Percentiles rank a stretch among this genome's conserved stretches.
phyloP scores from a whole-genome alignment of 1,139 yeast genomes.

The Zhuliangozyma blackwelliae region DNA sequence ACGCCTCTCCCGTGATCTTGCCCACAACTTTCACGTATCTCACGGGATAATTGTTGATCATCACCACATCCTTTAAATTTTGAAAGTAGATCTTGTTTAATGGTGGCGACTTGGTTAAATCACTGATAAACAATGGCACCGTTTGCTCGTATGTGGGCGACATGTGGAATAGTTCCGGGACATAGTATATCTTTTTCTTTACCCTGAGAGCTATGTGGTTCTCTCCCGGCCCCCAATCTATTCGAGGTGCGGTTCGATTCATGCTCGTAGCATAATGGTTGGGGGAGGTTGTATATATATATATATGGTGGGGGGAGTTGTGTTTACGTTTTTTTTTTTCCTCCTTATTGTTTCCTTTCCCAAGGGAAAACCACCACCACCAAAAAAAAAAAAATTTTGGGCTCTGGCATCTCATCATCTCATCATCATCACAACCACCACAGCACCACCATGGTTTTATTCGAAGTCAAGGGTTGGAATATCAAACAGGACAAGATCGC shows the following conservation, averaged over 20 bases:
- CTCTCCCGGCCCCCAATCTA: conserved; percentile 14
- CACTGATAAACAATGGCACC: conserved; percentile 14
- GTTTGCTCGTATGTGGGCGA: conserved; percentile 11
- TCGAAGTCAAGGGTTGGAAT: conserved; percentile 82
- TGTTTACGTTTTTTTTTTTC: not conserved
- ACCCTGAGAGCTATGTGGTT: conserved; percentile 13
- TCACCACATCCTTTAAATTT: conserved; percentile 7
- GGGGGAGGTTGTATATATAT: no score
- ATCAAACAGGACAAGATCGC: conserved; percentile 53
- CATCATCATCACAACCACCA: no score
- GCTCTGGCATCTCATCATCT: not conserved
- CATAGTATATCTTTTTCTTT: conserved; percentile 10
- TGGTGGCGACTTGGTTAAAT: conserved; percentile 9
- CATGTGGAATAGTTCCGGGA: conserved; percentile 15
- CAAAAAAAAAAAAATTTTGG: no score
- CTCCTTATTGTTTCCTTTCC: not conserved
- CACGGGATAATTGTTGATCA: conserved; percentile 17
- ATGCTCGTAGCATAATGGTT: no score
- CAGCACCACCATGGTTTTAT: conserved; percentile 59
- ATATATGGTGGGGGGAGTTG: no score
- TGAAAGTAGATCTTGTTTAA: conserved; percentile 11
- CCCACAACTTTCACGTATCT: conserved; percentile 12
- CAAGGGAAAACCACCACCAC: no score
- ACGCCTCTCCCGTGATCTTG: conserved; percentile 13
- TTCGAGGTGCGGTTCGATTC: no score